Base-by-base conservation (phyloP, 345 rosid genomes). In the Salix dunnii region DNA sequence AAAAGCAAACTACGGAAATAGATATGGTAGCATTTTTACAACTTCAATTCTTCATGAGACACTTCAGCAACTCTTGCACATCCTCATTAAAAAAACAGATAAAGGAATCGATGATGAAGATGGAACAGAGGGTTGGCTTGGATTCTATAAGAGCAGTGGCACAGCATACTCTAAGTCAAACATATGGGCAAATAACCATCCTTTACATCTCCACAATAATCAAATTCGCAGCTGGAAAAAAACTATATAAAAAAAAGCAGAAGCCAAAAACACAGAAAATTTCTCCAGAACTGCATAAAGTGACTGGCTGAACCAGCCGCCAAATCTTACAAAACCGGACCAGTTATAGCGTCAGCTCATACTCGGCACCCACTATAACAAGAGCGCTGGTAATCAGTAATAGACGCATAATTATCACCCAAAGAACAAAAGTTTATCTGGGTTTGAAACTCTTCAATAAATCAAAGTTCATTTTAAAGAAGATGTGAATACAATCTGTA, bases 151-250 rank as follows among this genome's bases (percentile, higher is more conserved):
- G 66, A 77, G 70, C 71, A 77, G 76, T 83, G 77, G 84, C 89
- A 70, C 79, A 74, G 82, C 82, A 70, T 74, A 71, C 77, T 86
- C 87, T 81, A 71, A 68, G 51, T 81, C 81, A 84, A 82, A 84
- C 86, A 82, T 82, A 43, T 85, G 87, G 87, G 84, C 78, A 84
- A 82, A 85, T 65, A 78, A 73, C 81, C 84, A 78, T 87, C 90
- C 64, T 68, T 62, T 74, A 82, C 80, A 85, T 80, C 36, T 55
- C 33, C 28, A 27, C 5, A 4, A 4, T 23, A 18, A 16, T 12
- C 61, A 48, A 42, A 46, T 14, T 55, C 16, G 10, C 27, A 73
- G 17, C 35, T 30, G 33, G 67, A 42, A 2, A 36, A 36, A 61
- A 31, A 27, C 27, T 18, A 63, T 71, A 7, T 33, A 30, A 17